Evolutionary conservation across 2,329 filamentous ascomycete species (phyloP).

Genomic region (Graphilbum ipis-grandicollis): DNA sequence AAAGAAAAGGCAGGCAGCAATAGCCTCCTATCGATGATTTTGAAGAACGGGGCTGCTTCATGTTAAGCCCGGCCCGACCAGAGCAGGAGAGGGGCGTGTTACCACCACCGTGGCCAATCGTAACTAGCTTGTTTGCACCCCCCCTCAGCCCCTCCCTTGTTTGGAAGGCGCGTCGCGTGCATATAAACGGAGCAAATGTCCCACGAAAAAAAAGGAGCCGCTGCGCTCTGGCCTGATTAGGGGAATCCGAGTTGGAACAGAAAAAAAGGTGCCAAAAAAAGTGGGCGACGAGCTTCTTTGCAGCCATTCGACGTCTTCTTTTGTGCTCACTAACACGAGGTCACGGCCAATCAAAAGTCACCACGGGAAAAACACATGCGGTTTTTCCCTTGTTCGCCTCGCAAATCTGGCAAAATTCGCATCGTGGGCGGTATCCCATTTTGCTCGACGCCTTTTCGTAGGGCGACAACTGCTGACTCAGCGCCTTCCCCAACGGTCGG

Average conservation of each 20-base stretch:
- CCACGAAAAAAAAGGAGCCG: constrained; percentile 17
- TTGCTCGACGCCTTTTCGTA: too few species aligned
- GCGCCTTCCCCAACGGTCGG: not conserved
- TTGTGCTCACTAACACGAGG: too few species aligned
- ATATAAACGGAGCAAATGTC: constrained; percentile 32
- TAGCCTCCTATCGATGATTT: too few species aligned
- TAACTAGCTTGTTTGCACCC: constrained; percentile 1
- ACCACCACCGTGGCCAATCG: constrained; percentile 2
- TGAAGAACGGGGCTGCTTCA: too few species aligned
- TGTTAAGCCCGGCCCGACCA: too few species aligned
- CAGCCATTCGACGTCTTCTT: too few species aligned
- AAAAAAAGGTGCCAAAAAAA: constrained; percentile 1
- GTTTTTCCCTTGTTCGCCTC: too few species aligned
- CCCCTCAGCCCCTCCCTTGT: constrained; percentile 6
- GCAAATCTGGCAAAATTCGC: too few species aligned
- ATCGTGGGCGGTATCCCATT: too few species aligned
- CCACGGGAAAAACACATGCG: too few species aligned
- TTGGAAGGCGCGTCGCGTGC: constrained; percentile 15
- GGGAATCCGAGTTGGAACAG: constrained; percentile 2
- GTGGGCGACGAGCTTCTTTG: too few species aligned
- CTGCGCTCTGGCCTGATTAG: constrained; percentile 5
- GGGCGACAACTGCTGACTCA: not conserved
- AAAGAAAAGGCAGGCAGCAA: too few species aligned
- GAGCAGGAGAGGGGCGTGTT: not conserved
- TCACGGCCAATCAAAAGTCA: not conserved